Evolutionary conservation across 805 yeast genomes (phyloP).

Genomic region (Tetrapisispora phaffii): DNA sequence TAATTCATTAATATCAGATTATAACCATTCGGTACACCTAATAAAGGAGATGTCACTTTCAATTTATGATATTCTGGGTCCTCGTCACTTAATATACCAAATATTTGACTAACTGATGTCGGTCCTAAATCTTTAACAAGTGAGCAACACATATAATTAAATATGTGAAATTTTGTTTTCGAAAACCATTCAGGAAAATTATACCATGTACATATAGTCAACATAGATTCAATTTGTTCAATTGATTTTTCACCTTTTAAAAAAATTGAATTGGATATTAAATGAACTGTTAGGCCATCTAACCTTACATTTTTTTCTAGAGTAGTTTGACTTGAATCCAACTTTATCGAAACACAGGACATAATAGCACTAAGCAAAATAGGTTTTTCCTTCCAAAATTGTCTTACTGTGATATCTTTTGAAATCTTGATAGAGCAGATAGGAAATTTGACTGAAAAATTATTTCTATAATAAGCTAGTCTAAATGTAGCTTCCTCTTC

Average conservation of each 20-base stretch:
- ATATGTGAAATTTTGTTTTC: slow-evolving; percentile 65
- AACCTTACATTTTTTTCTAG: slow-evolving; percentile 37
- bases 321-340: slow-evolving; percentile 24
- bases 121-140: slow-evolving; percentile 72
- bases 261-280: slow-evolving; percentile 51
- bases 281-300: slow-evolving; percentile 43
- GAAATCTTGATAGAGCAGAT: slow-evolving; percentile 51
- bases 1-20: slow-evolving; percentile 41
- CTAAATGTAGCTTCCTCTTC: slow-evolving; percentile 50
- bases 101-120: slow-evolving; percentile 38
- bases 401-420: slow-evolving; percentile 35
- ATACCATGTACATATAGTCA: slow-evolving; percentile 67
- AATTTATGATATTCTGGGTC: slow-evolving; percentile 8
- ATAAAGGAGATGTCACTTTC: slow-evolving; percentile 17
- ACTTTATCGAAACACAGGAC: slow-evolving; percentile 45
- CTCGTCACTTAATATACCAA: slow-evolving; percentile 23
- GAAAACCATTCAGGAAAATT: slow-evolving; percentile 74
- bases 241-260: slow-evolving; percentile 59
- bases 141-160: slow-evolving; percentile 55
- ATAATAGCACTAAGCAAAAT: slow-evolving; percentile 56
- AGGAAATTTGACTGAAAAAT: slow-evolving; percentile 35
- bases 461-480: slow-evolving; percentile 39
- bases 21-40: slow-evolving; percentile 15
- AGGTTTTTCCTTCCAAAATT: slow-evolving; percentile 45
- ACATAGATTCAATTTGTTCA: slow-evolving; percentile 53